Evolutionary conservation across 805 yeast genomes (phyloP).

Genomic region (Pichia nanzhaoensis): DNA sequence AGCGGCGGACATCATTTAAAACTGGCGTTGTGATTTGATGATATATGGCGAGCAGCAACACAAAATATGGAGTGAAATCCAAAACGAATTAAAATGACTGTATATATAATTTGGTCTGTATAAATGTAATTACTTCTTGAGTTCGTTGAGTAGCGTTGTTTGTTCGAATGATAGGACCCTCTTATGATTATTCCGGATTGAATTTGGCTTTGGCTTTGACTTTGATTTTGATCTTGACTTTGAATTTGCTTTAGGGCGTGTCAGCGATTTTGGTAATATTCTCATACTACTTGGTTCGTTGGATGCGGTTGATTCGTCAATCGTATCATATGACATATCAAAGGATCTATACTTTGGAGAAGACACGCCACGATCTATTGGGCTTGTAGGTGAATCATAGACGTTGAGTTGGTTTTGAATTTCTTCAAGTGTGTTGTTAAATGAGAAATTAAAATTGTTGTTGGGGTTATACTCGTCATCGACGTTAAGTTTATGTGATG

Average conservation of each 20-base stretch:
- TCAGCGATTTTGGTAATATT: not conserved
- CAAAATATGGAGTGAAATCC: no score
- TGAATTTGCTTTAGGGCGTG: no score
- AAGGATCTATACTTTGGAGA: not conserved
- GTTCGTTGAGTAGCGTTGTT: slow-evolving; percentile 40
- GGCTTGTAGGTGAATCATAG: not conserved
- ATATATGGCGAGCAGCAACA: no score
- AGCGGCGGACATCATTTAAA: no score
- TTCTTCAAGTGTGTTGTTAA: slow-evolving; percentile 29
- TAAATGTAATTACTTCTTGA: slow-evolving; percentile 24
- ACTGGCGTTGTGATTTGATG: no score
- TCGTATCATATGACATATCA: no score
- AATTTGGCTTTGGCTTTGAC: not conserved
- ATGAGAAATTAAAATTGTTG: slow-evolving; percentile 27
- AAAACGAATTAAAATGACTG: no score
- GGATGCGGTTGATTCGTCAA: no score
- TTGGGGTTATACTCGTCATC: slow-evolving; percentile 29
- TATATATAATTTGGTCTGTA: no score
- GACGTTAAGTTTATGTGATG: not conserved
- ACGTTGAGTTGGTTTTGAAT: slow-evolving; percentile 27
- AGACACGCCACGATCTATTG: not conserved
- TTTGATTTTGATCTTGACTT: not conserved
- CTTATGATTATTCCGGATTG: slow-evolving; percentile 11
- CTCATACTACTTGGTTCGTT: no score
- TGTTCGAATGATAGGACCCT: slow-evolving; percentile 48